These are phyloP conservation scores for Zanthoxylum bungeanum DNA, from an alignment of 345 rosid species.

Conservation along the genomic window DNA sequence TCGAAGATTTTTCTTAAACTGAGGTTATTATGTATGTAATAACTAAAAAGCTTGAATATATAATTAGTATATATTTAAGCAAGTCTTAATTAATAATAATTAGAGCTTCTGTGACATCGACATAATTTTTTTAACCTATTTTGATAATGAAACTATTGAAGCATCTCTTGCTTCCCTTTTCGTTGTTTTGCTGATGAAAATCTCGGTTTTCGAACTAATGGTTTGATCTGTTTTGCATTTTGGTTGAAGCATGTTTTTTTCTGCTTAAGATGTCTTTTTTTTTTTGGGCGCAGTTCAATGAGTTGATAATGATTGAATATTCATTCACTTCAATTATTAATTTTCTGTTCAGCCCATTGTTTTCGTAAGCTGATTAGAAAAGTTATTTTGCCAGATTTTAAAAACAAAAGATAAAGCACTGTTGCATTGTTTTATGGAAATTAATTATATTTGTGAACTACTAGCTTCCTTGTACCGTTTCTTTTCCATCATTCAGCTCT, in stretches of 20 bases:
- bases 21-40: too few species aligned
- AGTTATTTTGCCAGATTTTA: neutral
- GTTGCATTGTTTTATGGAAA: neutral
- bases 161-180: neutral
- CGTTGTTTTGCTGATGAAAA: neutral
- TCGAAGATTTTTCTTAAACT: too few species aligned
- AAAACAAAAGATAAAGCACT: neutral
- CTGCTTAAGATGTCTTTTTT: too few species aligned
- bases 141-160: neutral
- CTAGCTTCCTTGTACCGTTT: neutral
- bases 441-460: neutral
- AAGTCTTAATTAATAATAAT: too few species aligned
- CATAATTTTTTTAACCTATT: neutral
- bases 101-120: neutral
- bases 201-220: neutral
- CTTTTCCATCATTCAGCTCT: neutral
- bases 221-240: neutral
- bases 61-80: too few species aligned
- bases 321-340: neutral
- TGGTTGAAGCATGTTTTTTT: neutral
- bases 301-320: neutral
- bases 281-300: neutral
- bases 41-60: too few species aligned
- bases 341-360: too few species aligned
- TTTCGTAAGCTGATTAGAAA: neutral